Percentiles rank a stretch among this genome's conserved stretches.
phyloP scores from a whole-genome alignment of 495 filamentous ascomycete genomes.

The Penicillium mononematosum region DNA sequence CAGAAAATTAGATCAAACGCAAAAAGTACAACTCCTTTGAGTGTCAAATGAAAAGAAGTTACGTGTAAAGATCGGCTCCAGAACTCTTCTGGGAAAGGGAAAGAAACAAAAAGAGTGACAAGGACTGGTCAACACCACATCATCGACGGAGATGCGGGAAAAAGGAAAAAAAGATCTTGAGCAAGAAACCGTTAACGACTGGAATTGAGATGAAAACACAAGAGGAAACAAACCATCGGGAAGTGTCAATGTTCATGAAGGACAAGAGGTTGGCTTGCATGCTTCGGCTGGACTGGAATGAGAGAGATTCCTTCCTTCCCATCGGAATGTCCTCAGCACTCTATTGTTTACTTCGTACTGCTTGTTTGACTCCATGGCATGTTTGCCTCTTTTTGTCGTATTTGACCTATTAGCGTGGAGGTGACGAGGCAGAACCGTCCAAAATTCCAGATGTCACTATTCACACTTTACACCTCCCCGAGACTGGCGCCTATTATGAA shows the following conservation, averaged over 20 bases:
- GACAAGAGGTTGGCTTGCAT: conserved; percentile 5
- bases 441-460: not conserved
- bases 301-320: conserved; percentile 6
- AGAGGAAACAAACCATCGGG: not conserved
- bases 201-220: not conserved
- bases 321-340: conserved; percentile 1
- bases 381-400: not conserved
- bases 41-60: not conserved
- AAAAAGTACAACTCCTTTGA: not conserved
- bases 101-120: conserved; percentile 4
- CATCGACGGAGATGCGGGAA: not conserved
- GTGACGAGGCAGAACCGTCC: not conserved
- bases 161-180: not conserved
- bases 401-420: not conserved
- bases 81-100: conserved; percentile 2
- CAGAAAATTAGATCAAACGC: not conserved
- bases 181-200: not conserved
- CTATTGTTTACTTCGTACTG: not conserved
- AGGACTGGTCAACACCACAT: conserved; percentile 9
- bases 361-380: not conserved
- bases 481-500: not conserved
- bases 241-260: not conserved
- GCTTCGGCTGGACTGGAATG: conserved; percentile 6
- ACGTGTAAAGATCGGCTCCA: conserved; percentile 10
- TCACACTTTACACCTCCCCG: not conserved